Percentiles rank a stretch among this genome's conserved stretches.
Conservation (phyloP, 805 yeast species). For the Wickerhamomyces rabaulensis region DNA sequence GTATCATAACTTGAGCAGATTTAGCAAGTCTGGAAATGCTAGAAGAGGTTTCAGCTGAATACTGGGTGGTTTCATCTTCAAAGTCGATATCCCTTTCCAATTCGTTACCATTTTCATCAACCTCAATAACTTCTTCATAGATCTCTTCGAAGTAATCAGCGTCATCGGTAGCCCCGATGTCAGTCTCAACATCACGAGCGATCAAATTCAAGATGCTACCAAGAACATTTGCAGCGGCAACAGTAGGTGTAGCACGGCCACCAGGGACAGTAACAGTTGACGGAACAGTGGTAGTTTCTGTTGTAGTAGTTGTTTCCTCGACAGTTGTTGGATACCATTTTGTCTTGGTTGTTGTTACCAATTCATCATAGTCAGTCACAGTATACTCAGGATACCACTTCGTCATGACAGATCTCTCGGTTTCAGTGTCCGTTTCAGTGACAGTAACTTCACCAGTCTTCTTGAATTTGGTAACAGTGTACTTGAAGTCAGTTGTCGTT, state of each 20-base stretch:
- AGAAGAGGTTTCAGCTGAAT: neutral
- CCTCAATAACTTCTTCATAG: conserved; percentile 3
- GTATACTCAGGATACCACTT: conserved; percentile 21
- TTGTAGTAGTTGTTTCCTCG: conserved; percentile 10
- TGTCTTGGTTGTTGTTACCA: conserved; percentile 14
- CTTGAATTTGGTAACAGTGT: conserved; percentile 12
- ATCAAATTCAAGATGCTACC: neutral
- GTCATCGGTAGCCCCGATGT: neutral
- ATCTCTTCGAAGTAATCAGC: conserved; percentile 1
- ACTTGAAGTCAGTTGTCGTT: conserved; percentile 16
- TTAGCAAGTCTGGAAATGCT: neutral
- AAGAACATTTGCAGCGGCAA: conserved; percentile 1
- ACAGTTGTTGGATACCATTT: conserved; percentile 21
- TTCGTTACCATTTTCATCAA: neutral
- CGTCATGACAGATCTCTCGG: conserved; percentile 15
- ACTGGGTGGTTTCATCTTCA: too few relatives aligned
- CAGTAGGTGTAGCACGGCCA: conserved; percentile 14
- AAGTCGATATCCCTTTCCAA: neutral
- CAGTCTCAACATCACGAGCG: conserved; percentile 1
- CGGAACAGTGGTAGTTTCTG: conserved; percentile 6
- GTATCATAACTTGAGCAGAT: neutral
- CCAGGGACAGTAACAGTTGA: conserved; percentile 8
- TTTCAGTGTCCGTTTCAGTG: conserved; percentile 11
- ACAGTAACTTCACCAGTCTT: conserved; percentile 10
- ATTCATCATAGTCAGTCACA: conserved; percentile 21